A percentile compares a stretch with the other conserved stretches of the same genome.
These are phyloP conservation scores for Ploettnerulaceae sp. DNA, from an alignment of 2,329 filamentous ascomycete species.

Conservation along the genomic window DNA sequence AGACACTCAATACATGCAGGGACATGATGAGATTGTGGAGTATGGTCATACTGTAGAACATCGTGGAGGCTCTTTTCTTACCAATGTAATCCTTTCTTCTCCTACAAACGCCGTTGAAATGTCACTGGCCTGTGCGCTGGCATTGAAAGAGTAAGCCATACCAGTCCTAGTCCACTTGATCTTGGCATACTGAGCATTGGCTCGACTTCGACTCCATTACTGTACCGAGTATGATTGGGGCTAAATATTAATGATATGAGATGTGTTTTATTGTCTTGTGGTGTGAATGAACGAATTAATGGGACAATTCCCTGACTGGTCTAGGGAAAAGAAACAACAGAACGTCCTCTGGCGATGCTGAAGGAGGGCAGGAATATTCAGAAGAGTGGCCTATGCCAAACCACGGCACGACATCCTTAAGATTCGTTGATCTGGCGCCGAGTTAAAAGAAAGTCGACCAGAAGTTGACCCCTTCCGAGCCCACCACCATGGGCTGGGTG, in stretches of 20 bases:
- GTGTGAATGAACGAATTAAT: background rate
- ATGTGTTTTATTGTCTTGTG: background rate
- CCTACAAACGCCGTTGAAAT: background rate
- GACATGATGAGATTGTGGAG: background rate
- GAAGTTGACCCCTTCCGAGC: conserved; percentile 7
- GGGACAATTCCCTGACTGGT: too few relatives aligned
- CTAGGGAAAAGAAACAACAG: background rate
- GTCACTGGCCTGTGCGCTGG: too few relatives aligned
- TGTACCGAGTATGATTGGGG: too few relatives aligned
- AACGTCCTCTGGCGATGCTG: conserved; percentile 5
- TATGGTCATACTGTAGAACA: too few relatives aligned
- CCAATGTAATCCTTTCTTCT: background rate
- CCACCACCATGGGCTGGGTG: conserved; percentile 11
- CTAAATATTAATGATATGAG: conserved; percentile 3
- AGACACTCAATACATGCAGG: conserved; percentile 14
- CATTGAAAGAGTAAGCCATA: too few relatives aligned
- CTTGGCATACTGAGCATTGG: too few relatives aligned
- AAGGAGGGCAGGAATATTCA: conserved; percentile 2
- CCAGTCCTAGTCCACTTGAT: too few relatives aligned
- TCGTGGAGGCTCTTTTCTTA: conserved; percentile 11
- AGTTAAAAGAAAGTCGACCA: conserved; percentile 10
- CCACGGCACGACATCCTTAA: conserved; percentile 5
- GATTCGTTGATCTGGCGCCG: background rate
- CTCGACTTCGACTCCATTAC: too few relatives aligned
- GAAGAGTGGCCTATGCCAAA: background rate